Base-by-base conservation (phyloP, 2,329 filamentous ascomycete genomes). In the Epichloe sibirici region DNA sequence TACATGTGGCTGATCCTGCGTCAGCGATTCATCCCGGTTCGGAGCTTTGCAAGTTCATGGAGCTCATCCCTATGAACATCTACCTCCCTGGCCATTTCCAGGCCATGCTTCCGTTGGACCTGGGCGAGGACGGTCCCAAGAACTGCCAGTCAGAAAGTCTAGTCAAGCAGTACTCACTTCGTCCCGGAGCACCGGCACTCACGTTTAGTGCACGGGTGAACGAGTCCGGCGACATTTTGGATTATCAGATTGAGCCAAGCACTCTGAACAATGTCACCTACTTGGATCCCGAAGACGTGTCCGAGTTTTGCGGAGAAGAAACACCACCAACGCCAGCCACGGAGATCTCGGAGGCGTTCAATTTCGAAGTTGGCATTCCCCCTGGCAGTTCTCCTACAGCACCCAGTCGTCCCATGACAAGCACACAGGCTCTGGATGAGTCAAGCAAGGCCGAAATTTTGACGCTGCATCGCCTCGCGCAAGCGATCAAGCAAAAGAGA, bases 1-100 rank as follows among this genome's bases (percentile, higher is more conserved):
- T 89, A 35, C 88, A 93, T 64, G 77, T 86, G 43, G 88, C 88
- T 13, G 88, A 93, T 61, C 87, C 87, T 8, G 84, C 85, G 2
- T 86, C 88, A 5, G 78, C 79, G 54, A 80, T 93, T 56, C 60
- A 70, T 21, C 78, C 79, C 17, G 71, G 79, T 23, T 79, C 81
- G 39, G 68, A 73, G 8, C 65, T 88, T 7, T 76, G 78, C 37
- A 72, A 77, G 55, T 79, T 80, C 60, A 81, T 87, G 45, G 75
- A 82, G 53, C 71, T 81, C 55, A 72, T 82, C 35, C 73, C 76
- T 1, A 70, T 80, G 58, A 81, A 76, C n/a, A 71, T 77, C 45
- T 85, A 84, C 57, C 70, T 83, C 17, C 71, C 78, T 3, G 80
- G 81, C 2, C 74, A 79, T 59, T 71, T 74, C 23, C 69, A 75